These are phyloP conservation scores for Pisolithus thermaeus DNA, from an alignment of 1,284 basidiomycete species.

Conservation along the genomic window DNA sequence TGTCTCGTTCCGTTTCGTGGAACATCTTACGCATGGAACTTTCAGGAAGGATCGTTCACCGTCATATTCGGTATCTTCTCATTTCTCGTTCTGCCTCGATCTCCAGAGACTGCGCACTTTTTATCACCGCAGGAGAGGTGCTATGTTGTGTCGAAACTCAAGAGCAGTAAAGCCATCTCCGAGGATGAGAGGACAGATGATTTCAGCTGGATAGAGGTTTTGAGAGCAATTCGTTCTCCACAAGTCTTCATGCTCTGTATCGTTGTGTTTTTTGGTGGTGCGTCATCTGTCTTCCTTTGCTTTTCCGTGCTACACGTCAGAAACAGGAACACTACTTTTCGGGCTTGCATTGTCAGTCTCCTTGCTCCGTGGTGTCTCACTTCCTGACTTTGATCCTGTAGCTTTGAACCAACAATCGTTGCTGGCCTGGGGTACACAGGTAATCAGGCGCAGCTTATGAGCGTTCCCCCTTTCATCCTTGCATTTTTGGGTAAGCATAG, in stretches of 20 bases:
- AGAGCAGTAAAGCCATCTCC: constrained; percentile 26
- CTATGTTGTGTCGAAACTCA: constrained; percentile 29
- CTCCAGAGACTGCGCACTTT: constrained; percentile 37
- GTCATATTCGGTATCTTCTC: constrained; percentile 40
- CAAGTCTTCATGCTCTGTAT: constrained; percentile 27
- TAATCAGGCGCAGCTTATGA: constrained; percentile 42
- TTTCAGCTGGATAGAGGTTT: constrained; percentile 33
- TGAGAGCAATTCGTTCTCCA: constrained; percentile 32
- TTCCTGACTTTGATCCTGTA: constrained; percentile 12
- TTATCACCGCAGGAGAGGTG: constrained; percentile 37
- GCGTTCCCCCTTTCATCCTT: constrained; percentile 42
- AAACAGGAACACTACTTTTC: constrained; percentile 35
- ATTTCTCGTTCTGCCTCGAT: constrained; percentile 47
- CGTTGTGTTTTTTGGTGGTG: constrained; percentile 25
- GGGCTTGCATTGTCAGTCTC: constrained; percentile 32
- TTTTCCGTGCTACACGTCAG: constrained; percentile 10
- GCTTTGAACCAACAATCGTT: constrained; percentile 51
- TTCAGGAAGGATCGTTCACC: constrained; percentile 48
- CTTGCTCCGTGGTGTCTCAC: background rate
- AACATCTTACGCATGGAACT: background rate
- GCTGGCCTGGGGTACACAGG: constrained; percentile 39
- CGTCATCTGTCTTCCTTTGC: constrained; percentile 1
- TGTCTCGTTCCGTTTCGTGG: background rate
- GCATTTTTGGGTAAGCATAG: constrained; percentile 36
- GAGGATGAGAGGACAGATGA: constrained; percentile 28